A percentile compares a stretch with the other conserved stretches of the same genome.
These are phyloP conservation scores for Dicorynia guianensis DNA, from an alignment of 306 rosid species.

Conservation along the genomic window DNA sequence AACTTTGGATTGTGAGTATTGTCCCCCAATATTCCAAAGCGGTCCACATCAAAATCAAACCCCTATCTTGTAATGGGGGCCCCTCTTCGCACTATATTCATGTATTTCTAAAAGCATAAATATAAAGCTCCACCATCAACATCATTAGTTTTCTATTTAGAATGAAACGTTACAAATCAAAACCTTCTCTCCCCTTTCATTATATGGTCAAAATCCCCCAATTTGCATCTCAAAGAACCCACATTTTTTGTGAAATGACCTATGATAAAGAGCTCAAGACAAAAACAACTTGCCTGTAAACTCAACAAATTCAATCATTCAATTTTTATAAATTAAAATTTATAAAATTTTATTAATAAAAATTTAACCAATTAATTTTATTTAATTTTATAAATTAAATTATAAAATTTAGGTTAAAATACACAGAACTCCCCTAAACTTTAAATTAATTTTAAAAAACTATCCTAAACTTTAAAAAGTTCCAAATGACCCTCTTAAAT, in stretches of 20 bases:
- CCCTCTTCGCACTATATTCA: conserved; percentile 53
- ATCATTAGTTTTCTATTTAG: not conserved
- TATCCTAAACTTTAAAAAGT: no score
- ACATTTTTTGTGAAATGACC: conserved; percentile 1
- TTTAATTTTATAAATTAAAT: no score
- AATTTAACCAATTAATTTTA: no score
- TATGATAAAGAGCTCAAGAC: not conserved
- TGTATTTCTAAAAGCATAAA: conserved; percentile 36
- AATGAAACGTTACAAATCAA: not conserved
- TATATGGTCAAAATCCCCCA: not conserved
- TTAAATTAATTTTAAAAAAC: no score
- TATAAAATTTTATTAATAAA: no score
- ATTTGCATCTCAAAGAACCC: not conserved
- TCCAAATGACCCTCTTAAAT: no score
- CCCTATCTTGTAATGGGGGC: conserved; percentile 56
- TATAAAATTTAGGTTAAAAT: no score
- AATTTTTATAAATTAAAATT: no score
- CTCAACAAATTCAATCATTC: not conserved
- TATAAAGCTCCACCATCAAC: not conserved
- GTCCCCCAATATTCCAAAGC: conserved; percentile 87
- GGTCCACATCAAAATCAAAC: conserved; percentile 69
- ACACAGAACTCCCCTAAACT: no score
- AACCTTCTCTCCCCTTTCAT: not conserved
- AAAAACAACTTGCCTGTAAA: not conserved
- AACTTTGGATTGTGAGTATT: conserved; percentile 68